Base-by-base conservation (phyloP, 441 rosid species). In the Erodium trifolium region DNA sequence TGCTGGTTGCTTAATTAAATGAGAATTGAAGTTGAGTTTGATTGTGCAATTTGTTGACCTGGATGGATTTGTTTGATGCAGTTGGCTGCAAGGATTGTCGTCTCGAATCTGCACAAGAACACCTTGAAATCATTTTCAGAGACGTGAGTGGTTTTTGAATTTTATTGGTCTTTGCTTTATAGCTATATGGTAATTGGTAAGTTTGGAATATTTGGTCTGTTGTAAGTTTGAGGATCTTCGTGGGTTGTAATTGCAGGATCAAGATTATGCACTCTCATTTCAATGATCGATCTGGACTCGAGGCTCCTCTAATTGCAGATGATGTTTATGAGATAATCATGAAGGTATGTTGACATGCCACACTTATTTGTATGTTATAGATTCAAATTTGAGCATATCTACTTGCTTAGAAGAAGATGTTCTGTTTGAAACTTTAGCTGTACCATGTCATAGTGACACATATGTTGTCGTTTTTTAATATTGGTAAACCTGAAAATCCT, bases 51-150 rank as follows among this genome's bases (percentile, higher is more conserved):
- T 5, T 34, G 37, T 34, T 34, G 7, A 35, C 5, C 7, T 17
- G 37, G 27, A 1, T 74, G 35, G 7, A 11, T 69, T 71, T 67
- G 41, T 63, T 57, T 78, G 67, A 41, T 66, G 67, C 89, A 92
- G 98, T 74, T 92, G 85, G 98, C 96, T 71, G 98, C 98, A 0
- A 87, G 98, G 75, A 88, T 92, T 70, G 98, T 79, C 65, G 98
- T 92, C 8, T 92, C 96, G 1, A 92, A 92, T 80, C 86, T 92
- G 71, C 98, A 92, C 72, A 92, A 92, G 83, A 90, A 85, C 71
- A 92, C 96, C 0, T 83, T 76, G 82, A 90, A 92, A 57, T 86
- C 82, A 2, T 92, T 92, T 75, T 92, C 98, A 0, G 98, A 92
- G 74, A 90, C 93, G 98, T 92, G 74, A 77, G 96, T 81, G 0